Evolutionary conservation across 139 green algal genomes (phyloP), one percentile per base, ranked within the genome.

Genomic region (Diplosphaera chodatii): DNA sequence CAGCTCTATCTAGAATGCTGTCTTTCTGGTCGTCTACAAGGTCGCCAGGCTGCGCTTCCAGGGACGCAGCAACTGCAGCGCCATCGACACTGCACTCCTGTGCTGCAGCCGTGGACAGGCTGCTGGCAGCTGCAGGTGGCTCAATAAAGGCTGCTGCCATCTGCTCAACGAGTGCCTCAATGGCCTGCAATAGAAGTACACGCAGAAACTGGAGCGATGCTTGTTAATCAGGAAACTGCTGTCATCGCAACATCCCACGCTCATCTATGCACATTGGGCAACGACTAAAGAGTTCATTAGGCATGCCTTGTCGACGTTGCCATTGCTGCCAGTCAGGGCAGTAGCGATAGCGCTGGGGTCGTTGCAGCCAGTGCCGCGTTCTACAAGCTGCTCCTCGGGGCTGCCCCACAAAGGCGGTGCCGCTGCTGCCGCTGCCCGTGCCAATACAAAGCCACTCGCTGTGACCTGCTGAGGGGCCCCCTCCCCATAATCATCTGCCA

Each of bases 81-180:
- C 55, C 28, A 68, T 56, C 31, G 56, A 23, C 66, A 48, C 32
- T 68, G 30, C 40, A 23, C 37, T 34, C 29, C 29, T 70, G 32
- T 3, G 37, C 23, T 30, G 1, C 31, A 8, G 22, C 68, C 2
- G 16, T 2, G 8, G 29, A 28, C 22, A 33, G 16, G 4, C 69
- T 34, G 59, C 40, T 63, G 67, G 18, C 23, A 18, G 0, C 2
- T 2, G 59, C 56, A n/a, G 27, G 28, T n/a, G n/a, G n/a, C n/a
- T n/a, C n/a, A n/a, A n/a, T n/a, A n/a, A 27, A 27, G 55, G 13
- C 48, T 3, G 48, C 48, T 59, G 48, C 70, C 68, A 74, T 48
- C 29, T 74, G 65, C 55, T 85, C 74, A n/a, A 90, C 87, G 22
- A 90, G 66, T 20, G 30, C 6, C 74, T 90, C 84, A 5, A 88